phyloP scores from a whole-genome alignment of 139 green algal genomes.

The Ettlia oleoabundans region DNA sequence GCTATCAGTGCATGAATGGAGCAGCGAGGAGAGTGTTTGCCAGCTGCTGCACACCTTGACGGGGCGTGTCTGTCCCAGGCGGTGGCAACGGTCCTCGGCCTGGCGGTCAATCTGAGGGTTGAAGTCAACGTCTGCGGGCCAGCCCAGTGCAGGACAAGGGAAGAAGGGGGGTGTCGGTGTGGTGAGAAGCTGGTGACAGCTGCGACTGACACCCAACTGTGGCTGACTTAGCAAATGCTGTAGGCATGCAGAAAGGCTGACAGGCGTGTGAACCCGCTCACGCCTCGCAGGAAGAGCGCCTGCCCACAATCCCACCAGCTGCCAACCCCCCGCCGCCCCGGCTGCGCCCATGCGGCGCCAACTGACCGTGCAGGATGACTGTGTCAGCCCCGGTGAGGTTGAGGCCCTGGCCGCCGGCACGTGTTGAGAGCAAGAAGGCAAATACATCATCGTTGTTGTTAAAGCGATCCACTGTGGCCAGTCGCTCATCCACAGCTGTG shows the following conservation, averaged over 20 bases:
- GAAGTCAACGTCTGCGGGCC: conserved; percentile 85
- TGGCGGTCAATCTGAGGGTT: conserved; percentile 88
- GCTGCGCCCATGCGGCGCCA: background rate
- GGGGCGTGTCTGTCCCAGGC: conserved; percentile 84
- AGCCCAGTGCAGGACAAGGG: background rate
- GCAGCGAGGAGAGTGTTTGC: background rate
- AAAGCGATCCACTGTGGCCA: conserved; percentile 84
- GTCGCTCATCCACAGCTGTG: conserved; percentile 74
- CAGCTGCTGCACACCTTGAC: conserved; percentile 76
- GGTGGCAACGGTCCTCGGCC: conserved; percentile 79
- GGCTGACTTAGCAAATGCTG: no score
- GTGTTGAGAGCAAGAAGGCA: conserved; percentile 93
- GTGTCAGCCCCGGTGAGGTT: conserved; percentile 97
- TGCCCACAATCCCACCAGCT: no score
- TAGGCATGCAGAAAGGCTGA: no score
- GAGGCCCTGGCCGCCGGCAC: conserved; percentile 92
- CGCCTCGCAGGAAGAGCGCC: no score
- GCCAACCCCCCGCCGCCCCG: background rate
- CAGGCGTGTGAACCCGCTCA: no score
- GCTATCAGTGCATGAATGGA: no score
- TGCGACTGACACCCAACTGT: background rate
- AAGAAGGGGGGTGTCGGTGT: background rate
- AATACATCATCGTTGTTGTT: conserved; percentile 80
- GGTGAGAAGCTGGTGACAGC: background rate
- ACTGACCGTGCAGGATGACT: conserved; percentile 86